These are phyloP conservation scores for Ramaria rubella DNA, from an alignment of 768 basidiomycete species.

Conservation along the genomic window DNA sequence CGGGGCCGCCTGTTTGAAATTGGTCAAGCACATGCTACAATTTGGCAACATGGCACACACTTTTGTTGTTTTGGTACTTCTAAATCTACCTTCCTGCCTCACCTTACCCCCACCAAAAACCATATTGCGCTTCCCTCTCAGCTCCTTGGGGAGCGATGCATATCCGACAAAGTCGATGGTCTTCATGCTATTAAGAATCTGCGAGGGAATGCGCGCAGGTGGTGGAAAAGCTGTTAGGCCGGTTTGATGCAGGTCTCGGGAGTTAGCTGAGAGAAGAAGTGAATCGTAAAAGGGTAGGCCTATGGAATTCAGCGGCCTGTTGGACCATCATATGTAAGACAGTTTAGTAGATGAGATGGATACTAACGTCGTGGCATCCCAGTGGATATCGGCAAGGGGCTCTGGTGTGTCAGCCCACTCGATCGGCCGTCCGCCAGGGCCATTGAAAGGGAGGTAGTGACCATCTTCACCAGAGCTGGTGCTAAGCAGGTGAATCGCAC, in stretches of 20 bases:
- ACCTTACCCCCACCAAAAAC: conserved; percentile 41
- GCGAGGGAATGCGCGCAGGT: conserved; percentile 70
- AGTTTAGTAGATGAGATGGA: not conserved
- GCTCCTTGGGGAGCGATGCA: conserved; percentile 78
- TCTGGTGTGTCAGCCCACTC: conserved; percentile 80
- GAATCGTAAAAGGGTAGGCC: conserved; percentile 81
- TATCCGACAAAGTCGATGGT: conserved; percentile 87
- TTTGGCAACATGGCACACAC: not conserved
- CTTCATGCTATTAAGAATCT: conserved; percentile 73
- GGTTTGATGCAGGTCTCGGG: conserved; percentile 36
- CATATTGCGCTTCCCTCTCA: conserved; percentile 79
- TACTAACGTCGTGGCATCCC: conserved; percentile 75
- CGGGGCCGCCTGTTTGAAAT: conserved; percentile 13
- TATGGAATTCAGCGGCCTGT: conserved; percentile 79
- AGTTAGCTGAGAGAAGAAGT: conserved; percentile 60
- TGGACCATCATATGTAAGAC: not conserved
- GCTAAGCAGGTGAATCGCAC: conserved; percentile 73
- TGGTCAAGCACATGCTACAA: not conserved
- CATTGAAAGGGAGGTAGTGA: conserved; percentile 67
- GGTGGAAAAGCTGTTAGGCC: conserved; percentile 37
- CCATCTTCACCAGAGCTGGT: conserved; percentile 55
- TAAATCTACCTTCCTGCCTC: conserved; percentile 64
- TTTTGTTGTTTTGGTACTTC: conserved; percentile 60
- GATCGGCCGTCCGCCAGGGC: conserved; percentile 78
- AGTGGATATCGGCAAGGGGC: conserved; percentile 63